A percentile compares a stretch with the other conserved stretches of the same genome.
phyloP scores from a whole-genome alignment of 2,329 filamentous ascomycete species.

The Trichophyton verrucosum region DNA sequence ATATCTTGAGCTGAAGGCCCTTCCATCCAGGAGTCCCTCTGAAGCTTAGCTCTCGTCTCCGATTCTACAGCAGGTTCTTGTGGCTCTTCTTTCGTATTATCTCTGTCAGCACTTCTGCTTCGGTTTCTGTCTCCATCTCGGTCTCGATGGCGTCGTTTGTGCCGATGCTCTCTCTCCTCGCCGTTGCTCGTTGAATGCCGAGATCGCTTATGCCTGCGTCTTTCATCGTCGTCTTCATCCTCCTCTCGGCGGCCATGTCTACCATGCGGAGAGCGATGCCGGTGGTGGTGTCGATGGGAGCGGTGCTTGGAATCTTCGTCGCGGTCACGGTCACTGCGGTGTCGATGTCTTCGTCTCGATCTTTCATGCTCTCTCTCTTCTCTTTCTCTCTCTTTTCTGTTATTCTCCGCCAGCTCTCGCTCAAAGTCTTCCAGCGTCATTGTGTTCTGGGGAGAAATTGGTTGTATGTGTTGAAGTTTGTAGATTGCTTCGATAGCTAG shows the following conservation, averaged over 20 bases:
- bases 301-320: constrained; percentile 18
- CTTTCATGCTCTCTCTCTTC: constrained; percentile 19
- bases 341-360: constrained; percentile 23
- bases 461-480: neutral
- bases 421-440: constrained; percentile 66
- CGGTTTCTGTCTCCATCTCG: too few relatives aligned
- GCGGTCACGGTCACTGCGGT: constrained; percentile 26
- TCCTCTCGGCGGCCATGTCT: constrained; percentile 24
- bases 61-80: constrained; percentile 16
- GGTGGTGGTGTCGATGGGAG: constrained; percentile 39
- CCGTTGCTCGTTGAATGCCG: constrained; percentile 41
- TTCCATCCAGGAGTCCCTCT: constrained; percentile 91
- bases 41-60: constrained; percentile 38
- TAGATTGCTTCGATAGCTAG: neutral
- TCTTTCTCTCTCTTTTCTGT: constrained; percentile 25
- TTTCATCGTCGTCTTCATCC: constrained; percentile 32
- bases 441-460: neutral
- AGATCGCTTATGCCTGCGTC: constrained; percentile 53
- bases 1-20: constrained; percentile 68
- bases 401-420: constrained; percentile 51
- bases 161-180: constrained; percentile 34
- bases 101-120: constrained; percentile 32
- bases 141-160: constrained; percentile 36
- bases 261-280: constrained; percentile 23
- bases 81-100: neutral